Evolutionary conservation across 306 rosid species (phyloP).

Genomic region (Malus asiatica): DNA sequence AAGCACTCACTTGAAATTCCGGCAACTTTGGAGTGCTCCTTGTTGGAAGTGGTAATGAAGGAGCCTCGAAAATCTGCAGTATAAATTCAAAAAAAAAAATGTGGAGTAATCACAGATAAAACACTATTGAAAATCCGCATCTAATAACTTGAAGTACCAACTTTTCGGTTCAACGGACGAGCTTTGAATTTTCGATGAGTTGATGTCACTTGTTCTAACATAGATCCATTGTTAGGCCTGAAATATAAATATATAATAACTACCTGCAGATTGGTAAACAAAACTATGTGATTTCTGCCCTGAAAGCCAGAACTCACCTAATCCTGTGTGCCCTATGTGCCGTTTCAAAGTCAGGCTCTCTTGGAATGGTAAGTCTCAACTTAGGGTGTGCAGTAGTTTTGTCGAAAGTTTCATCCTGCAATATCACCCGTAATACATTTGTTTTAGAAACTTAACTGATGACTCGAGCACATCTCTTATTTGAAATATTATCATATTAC

Average conservation of each 20-base stretch:
- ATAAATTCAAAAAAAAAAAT: neutral
- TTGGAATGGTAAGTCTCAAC: slow-evolving; percentile 73
- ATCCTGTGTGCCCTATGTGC: slow-evolving; percentile 67
- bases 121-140: slow-evolving; percentile 2
- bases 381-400: slow-evolving; percentile 39
- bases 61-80: slow-evolving; percentile 82
- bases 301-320: slow-evolving; percentile 52
- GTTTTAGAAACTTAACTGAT: neutral
- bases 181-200: slow-evolving; percentile 66
- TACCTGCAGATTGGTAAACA: slow-evolving; percentile 7
- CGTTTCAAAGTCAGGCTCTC: slow-evolving; percentile 86
- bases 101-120: slow-evolving; percentile 11
- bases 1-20: slow-evolving; percentile 76
- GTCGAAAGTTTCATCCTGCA: slow-evolving; percentile 60
- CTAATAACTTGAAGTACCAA: slow-evolving; percentile 31
- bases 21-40: slow-evolving; percentile 79
- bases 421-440: neutral
- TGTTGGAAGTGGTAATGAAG: slow-evolving; percentile 62
- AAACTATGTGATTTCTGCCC: slow-evolving; percentile 43
- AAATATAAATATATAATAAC: slow-evolving; percentile 13
- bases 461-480: neutral
- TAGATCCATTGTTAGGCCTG: slow-evolving; percentile 58
- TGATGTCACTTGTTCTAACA: slow-evolving; percentile 34
- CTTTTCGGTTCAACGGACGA: slow-evolving; percentile 88
- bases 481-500: neutral